Evolutionary conservation across 1,284 basidiomycete species (phyloP).

Genomic region (Ganoderma boninense): DNA sequence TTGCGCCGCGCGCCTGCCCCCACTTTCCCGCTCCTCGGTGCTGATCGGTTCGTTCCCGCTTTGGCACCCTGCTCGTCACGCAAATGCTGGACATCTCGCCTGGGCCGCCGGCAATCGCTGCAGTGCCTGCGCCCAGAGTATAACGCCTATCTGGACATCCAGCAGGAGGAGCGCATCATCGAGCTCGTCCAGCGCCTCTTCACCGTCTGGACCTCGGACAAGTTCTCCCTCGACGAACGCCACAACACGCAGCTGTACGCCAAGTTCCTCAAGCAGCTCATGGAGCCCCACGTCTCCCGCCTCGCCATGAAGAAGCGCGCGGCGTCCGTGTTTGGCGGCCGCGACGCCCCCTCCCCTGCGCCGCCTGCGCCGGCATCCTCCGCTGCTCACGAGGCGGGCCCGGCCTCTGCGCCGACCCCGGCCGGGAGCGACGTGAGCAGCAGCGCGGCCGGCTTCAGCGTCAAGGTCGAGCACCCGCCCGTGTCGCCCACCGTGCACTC

Average conservation of each 20-base stretch:
- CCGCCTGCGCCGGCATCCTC: neutral
- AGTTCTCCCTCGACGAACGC: constrained; percentile 36
- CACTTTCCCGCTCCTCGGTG: neutral
- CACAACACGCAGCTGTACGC: constrained; percentile 42
- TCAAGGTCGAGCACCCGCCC: constrained; percentile 4
- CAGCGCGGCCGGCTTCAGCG: neutral
- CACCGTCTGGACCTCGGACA: constrained; percentile 33
- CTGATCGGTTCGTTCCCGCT: neutral
- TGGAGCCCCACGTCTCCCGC: constrained; percentile 33
- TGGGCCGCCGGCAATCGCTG: neutral
- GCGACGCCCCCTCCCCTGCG: neutral
- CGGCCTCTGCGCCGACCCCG: neutral
- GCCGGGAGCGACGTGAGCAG: constrained; percentile 2
- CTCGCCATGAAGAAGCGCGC: constrained; percentile 25
- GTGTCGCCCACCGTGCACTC: constrained; percentile 5
- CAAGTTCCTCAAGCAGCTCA: constrained; percentile 40
- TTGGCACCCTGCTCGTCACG: neutral
- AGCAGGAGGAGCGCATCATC: constrained; percentile 39
- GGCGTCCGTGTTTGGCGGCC: neutral
- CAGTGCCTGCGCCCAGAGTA: constrained; percentile 42
- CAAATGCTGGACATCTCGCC: neutral
- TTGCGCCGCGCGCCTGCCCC: neutral
- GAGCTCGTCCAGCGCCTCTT: constrained; percentile 38
- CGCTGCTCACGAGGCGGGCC: neutral
- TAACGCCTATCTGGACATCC: constrained; percentile 34